Evolutionary conservation across 352 stramenopile genomes (phyloP).

Genomic region (Pythium myriotylum): DNA sequence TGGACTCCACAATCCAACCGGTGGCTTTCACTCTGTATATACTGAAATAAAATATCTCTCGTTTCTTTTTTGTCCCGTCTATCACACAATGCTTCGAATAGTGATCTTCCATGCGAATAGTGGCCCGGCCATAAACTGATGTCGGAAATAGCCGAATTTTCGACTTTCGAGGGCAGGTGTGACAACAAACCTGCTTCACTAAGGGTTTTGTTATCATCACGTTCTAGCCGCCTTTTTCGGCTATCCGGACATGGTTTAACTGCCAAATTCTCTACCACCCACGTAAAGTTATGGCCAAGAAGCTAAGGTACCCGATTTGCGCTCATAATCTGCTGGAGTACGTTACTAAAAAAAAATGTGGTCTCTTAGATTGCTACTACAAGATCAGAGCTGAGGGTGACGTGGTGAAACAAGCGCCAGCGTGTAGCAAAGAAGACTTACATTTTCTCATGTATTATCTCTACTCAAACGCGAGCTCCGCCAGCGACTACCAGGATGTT

Average conservation of each 20-base stretch:
- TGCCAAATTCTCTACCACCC: too few relatives aligned
- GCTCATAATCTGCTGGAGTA: too few relatives aligned
- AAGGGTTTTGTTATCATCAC: too few relatives aligned
- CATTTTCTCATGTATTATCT: constrained; percentile 24
- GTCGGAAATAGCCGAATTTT: constrained; percentile 1
- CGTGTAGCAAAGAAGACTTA: constrained; percentile 36
- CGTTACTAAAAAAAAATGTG: constrained; percentile 15
- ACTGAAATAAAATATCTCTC: constrained; percentile 9
- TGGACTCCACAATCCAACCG: neutral
- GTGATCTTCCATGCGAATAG: neutral
- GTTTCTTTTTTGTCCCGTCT: constrained; percentile 9
- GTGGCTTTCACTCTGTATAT: neutral
- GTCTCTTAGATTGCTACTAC: too few relatives aligned
- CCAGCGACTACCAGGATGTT: constrained; percentile 26
- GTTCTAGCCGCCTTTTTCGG: too few relatives aligned
- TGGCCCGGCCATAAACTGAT: constrained; percentile 6
- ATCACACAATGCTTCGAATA: neutral
- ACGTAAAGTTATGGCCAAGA: too few relatives aligned
- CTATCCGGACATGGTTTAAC: too few relatives aligned
- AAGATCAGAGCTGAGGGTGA: too few relatives aligned
- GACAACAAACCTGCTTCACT: too few relatives aligned
- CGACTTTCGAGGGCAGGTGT: too few relatives aligned
- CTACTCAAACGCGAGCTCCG: constrained; percentile 18
- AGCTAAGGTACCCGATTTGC: too few relatives aligned
- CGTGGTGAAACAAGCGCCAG: too few relatives aligned